Evolutionary conservation across 2,329 filamentous ascomycete species (phyloP).

Genomic region (Chalara sp.): DNA sequence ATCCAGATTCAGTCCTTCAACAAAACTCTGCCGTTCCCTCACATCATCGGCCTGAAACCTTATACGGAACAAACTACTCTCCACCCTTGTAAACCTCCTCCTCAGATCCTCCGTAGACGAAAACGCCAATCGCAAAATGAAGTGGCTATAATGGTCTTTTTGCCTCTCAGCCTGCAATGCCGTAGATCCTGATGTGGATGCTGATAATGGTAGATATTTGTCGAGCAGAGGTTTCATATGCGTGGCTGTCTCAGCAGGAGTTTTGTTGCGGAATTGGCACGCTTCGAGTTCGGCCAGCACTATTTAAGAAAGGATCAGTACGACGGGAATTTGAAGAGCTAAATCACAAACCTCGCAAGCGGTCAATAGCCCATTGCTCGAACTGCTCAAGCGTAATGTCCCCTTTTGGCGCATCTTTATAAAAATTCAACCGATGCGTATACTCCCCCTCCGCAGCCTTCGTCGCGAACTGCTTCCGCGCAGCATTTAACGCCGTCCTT

Average conservation of each 20-base stretch:
- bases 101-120: conserved; percentile 85
- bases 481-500: conserved; percentile 68
- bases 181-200: conserved; percentile 58
- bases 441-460: conserved; percentile 71
- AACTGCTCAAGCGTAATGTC: conserved; percentile 97
- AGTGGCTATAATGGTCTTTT: conserved; percentile 97
- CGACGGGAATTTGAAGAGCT: conserved; percentile 13
- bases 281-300: conserved; percentile 86
- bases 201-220: conserved; percentile 76
- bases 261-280: conserved; percentile 89
- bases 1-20: conserved; percentile 69
- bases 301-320: conserved; percentile 34
- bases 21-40: conserved; percentile 67
- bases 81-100: conserved; percentile 76
- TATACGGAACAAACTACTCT: conserved; percentile 83
- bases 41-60: conserved; percentile 72
- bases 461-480: conserved; percentile 80
- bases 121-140: conserved; percentile 91
- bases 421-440: conserved; percentile 85
- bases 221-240: conserved; percentile 84
- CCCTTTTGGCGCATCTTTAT: conserved; percentile 76
- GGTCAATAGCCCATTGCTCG: conserved; percentile 96
- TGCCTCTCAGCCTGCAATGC: conserved; percentile 68
- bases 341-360: conserved; percentile 59
- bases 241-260: conserved; percentile 69